Evolutionary conservation across 148 eudicot genomes (phyloP).

Genomic region (Selenicereus undatus): DNA sequence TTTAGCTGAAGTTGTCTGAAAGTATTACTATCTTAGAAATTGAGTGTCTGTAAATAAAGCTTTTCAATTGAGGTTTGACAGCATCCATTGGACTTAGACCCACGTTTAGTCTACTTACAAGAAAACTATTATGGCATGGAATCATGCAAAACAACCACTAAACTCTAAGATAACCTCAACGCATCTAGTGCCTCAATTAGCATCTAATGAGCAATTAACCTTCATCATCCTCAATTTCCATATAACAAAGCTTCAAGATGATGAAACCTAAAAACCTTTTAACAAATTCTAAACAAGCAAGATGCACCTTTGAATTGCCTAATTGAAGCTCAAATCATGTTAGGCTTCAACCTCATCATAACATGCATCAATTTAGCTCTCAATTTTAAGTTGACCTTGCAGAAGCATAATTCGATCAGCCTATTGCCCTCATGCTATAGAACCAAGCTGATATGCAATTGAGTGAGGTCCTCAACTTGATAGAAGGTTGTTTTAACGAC

Average conservation of each 20-base stretch:
- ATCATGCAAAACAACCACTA: too few relatives aligned
- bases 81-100: too few relatives aligned
- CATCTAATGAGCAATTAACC: background rate
- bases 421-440: background rate
- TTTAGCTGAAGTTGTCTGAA: too few relatives aligned
- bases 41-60: too few relatives aligned
- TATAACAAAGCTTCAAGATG: background rate
- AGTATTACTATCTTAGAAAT: too few relatives aligned
- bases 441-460: background rate
- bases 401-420: background rate
- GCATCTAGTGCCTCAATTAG: background rate
- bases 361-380: background rate
- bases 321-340: background rate
- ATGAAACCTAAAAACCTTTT: background rate
- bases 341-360: background rate
- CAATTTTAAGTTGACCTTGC: background rate
- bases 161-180: too few relatives aligned
- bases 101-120: too few relatives aligned
- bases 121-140: too few relatives aligned
- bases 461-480: conserved; percentile 1
- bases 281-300: background rate
- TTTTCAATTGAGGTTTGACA: too few relatives aligned
- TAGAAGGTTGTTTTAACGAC: background rate
- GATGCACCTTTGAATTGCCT: background rate
- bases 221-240: background rate